Percentiles rank a stretch among this genome's conserved stretches.
phyloP scores from a whole-genome alignment of 2,329 filamentous ascomycete species.

The Hymenoscyphus fraxineus region DNA sequence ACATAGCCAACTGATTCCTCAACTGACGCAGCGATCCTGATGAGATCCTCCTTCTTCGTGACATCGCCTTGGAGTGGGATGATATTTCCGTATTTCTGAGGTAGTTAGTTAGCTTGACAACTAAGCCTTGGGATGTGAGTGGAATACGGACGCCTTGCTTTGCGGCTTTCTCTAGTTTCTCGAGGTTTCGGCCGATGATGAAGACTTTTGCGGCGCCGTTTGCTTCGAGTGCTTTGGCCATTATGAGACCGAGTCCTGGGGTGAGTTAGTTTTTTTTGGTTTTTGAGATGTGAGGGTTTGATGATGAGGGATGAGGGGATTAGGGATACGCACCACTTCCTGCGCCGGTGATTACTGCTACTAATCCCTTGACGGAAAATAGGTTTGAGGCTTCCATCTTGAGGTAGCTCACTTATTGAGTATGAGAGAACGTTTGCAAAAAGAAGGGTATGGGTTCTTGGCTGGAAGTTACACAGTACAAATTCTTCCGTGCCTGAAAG shows the following conservation, averaged over 20 bases:
- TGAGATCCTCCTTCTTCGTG: conserved; percentile 57
- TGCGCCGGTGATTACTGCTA: conserved; percentile 56
- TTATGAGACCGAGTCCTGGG: conserved; percentile 54
- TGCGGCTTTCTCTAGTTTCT: conserved; percentile 46
- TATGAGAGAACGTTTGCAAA: no score
- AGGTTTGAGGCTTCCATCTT: conserved; percentile 31
- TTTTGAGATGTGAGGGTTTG: no score
- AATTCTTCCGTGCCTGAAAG: no score
- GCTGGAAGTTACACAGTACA: no score
- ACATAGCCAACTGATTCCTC: conserved; percentile 53
- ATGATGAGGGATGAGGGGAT: conserved; percentile 31
- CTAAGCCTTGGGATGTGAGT: not conserved
- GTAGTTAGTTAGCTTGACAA: not conserved
- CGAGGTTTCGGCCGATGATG: conserved; percentile 50
- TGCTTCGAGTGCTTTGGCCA: conserved; percentile 48
- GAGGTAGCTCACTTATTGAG: not conserved
- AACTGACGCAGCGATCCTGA: conserved; percentile 51
- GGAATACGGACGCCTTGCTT: conserved; percentile 15
- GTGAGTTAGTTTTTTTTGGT: not conserved
- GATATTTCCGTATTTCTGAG: conserved; percentile 24
- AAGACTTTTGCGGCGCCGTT: conserved; percentile 55
- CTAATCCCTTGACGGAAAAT: conserved; percentile 52
- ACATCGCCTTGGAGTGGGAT: conserved; percentile 47
- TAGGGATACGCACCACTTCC: conserved; percentile 41
- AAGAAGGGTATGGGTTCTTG: no score